phyloP scores from a whole-genome alignment of 768 basidiomycete genomes.

The Paxillus rubicundulus region DNA sequence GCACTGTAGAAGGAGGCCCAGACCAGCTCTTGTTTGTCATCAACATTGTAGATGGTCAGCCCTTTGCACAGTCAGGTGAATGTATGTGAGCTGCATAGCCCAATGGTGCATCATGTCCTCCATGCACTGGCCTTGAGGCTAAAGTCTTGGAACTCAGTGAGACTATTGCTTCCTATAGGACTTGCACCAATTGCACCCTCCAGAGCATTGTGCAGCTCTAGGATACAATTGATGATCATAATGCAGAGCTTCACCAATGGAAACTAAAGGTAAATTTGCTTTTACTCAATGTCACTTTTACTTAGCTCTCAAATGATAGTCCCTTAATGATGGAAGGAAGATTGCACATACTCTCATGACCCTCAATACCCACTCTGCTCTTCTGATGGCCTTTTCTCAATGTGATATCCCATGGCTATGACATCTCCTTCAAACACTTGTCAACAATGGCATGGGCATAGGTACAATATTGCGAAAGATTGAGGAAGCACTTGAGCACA shows the following conservation, averaged over 20 bases:
- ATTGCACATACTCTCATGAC: not conserved
- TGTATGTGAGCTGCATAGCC: not conserved
- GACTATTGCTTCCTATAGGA: not conserved
- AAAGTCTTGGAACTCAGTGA: not conserved
- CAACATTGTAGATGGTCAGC: not conserved
- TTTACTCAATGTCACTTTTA: not conserved
- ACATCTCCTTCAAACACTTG: not conserved
- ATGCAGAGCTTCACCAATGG: not conserved
- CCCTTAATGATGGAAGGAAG: not conserved
- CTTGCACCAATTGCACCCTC: not conserved
- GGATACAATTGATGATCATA: not conserved
- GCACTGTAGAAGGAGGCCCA: not conserved
- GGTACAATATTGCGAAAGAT: conserved; percentile 2
- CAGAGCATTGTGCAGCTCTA: not conserved
- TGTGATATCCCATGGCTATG: not conserved
- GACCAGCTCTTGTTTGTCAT: not conserved
- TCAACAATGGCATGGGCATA: conserved; percentile 7
- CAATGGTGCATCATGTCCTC: not conserved
- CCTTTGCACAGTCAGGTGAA: not conserved
- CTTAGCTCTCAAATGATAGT: not conserved
- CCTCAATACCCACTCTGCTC: not conserved
- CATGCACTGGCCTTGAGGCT: not conserved
- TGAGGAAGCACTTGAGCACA: conserved; percentile 3
- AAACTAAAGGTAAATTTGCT: not conserved
- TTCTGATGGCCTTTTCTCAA: not conserved